Evolutionary conservation across 2,329 filamentous ascomycete genomes (phyloP).

Genomic region (Cercospora brassicicola): DNA sequence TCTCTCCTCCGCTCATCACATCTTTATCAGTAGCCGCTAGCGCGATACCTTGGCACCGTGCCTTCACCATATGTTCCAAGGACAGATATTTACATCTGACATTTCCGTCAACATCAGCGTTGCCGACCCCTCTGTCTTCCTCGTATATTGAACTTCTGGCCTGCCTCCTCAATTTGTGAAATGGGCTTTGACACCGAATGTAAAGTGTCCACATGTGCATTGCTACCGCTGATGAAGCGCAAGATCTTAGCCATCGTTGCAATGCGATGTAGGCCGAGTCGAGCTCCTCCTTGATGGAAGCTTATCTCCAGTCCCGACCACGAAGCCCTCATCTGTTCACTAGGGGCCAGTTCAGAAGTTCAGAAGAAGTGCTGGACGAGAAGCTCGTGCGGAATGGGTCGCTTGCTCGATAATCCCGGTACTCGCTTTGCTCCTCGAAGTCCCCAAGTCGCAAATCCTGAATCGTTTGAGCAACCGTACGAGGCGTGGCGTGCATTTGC

Average conservation of each 20-base stretch:
- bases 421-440: neutral
- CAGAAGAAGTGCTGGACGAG: neutral
- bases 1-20: neutral
- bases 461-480: neutral
- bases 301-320: neutral
- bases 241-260: neutral
- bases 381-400: neutral
- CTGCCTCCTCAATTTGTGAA: neutral
- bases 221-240: neutral
- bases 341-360: conserved; percentile 7
- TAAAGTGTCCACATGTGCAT: neutral
- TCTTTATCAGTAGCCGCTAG: neutral
- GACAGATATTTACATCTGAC: neutral
- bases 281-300: neutral
- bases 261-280: neutral
- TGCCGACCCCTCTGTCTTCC: neutral
- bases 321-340: neutral
- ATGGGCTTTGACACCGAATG: neutral
- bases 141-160: neutral
- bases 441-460: neutral
- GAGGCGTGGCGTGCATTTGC: neutral
- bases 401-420: conserved; percentile 2
- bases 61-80: neutral
- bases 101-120: neutral
- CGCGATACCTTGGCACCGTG: neutral